Evolutionary conservation across 2,329 filamentous ascomycete genomes (phyloP).

Genomic region (Trichoderma semiorbis): DNA sequence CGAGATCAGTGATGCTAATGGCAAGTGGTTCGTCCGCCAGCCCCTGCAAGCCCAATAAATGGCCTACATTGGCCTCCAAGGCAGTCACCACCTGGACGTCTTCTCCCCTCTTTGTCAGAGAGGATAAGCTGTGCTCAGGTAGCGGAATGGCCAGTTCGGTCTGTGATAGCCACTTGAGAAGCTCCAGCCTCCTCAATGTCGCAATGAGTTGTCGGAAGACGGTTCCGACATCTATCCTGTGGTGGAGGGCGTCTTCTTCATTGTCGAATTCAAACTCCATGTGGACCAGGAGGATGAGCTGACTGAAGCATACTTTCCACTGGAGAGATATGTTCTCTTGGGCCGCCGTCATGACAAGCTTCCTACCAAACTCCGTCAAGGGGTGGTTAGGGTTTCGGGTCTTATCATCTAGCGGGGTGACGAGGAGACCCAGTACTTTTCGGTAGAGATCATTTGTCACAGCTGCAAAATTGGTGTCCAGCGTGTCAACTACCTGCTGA

Average conservation of each 20-base stretch:
- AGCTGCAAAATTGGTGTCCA: slow-evolving; percentile 63
- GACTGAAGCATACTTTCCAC: slow-evolving; percentile 72
- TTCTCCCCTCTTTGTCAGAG: slow-evolving; percentile 41
- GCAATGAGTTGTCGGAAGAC: slow-evolving; percentile 68
- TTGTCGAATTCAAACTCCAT: slow-evolving; percentile 80
- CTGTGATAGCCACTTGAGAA: slow-evolving; percentile 66
- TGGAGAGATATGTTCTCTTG: slow-evolving; percentile 75
- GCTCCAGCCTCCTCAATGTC: slow-evolving; percentile 69
- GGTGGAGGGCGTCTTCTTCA: slow-evolving; percentile 62
- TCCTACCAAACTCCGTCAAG: slow-evolving; percentile 73
- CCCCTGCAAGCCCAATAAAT: slow-evolving; percentile 60
- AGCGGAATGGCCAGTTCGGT: slow-evolving; percentile 54
- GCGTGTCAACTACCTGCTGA: slow-evolving; percentile 60
- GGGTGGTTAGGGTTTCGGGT: slow-evolving; percentile 47
- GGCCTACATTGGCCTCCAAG: slow-evolving; percentile 57
- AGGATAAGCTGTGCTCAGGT: slow-evolving; percentile 32
- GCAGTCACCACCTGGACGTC: slow-evolving; percentile 52
- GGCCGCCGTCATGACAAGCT: slow-evolving; percentile 69
- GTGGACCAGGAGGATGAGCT: slow-evolving; percentile 79
- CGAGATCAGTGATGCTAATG: slow-evolving; percentile 62
- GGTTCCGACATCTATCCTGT: slow-evolving; percentile 60
- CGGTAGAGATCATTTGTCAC: slow-evolving; percentile 55
- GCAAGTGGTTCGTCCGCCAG: slow-evolving; percentile 49
- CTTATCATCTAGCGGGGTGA: slow-evolving; percentile 43
- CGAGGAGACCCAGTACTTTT: slow-evolving; percentile 46